phyloP scores from a whole-genome alignment of 1,284 basidiomycete genomes.

The Leucoagaricus sp. region DNA sequence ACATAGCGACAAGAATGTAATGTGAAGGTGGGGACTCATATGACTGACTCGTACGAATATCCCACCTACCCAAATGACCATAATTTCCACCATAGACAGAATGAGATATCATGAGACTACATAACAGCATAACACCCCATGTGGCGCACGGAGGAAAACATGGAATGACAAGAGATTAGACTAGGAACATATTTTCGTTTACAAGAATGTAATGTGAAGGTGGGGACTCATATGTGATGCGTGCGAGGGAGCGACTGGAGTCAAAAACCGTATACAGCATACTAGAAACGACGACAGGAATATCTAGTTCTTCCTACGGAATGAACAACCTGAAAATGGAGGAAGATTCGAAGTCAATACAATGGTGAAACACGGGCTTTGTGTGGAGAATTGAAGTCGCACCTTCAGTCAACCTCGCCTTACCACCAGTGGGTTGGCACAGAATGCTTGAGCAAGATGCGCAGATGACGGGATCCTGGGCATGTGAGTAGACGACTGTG shows the following conservation, averaged over 20 bases:
- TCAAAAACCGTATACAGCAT: constrained; percentile 12
- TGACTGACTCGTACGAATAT: constrained; percentile 1
- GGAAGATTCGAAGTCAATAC: constrained; percentile 17
- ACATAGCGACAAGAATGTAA: neutral
- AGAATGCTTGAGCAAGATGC: constrained; percentile 93
- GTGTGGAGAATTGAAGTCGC: constrained; percentile 34
- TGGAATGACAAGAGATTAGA: constrained; percentile 4
- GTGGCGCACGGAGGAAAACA: neutral
- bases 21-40: constrained; percentile 5
- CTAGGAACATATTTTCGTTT: neutral
- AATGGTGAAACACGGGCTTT: constrained; percentile 9
- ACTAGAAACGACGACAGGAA: constrained; percentile 26
- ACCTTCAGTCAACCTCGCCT: constrained; percentile 98
- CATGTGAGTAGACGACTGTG: constrained; percentile 95
- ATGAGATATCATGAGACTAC: constrained; percentile 6
- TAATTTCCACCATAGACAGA: neutral
- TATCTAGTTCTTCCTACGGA: constrained; percentile 82
- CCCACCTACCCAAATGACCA: neutral
- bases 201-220: neutral
- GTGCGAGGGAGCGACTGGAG: neutral
- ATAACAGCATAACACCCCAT: constrained; percentile 11
- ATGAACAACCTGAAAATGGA: constrained; percentile 68
- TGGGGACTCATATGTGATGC: constrained; percentile 6
- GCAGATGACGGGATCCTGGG: constrained; percentile 92
- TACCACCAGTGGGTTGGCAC: constrained; percentile 99